Base-by-base conservation (phyloP, 1,139 yeast species). In the Hyphopichia pseudoburtonii region DNA sequence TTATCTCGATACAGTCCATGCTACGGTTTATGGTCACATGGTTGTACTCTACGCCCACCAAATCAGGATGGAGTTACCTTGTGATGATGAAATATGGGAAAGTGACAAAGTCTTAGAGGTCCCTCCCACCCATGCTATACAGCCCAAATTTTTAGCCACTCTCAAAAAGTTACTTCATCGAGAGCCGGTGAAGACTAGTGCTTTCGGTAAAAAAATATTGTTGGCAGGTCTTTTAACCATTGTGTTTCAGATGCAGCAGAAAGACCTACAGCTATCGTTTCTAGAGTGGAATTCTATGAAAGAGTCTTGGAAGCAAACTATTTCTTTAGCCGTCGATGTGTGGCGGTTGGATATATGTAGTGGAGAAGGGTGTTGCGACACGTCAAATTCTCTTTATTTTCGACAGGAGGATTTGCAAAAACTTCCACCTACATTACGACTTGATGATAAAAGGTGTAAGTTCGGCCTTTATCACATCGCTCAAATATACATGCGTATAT, bases 241-340 rank as follows among this genome's bases (percentile, higher is more conserved):
- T 9, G 73, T 82, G 72, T 76, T 76, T 44, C 89, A 83, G 56
- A 78, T 84, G 75, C 87, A 82, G 51, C 89, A 84, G 52, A 67
- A 80, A 23, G 89, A 80, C 50, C 54, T 76, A 28, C 86, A 77
- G 52, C 64, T 70, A 10, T 63, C 54, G 42, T 62, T 51, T 48
- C 56, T 57, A 14, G 40, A 38, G 5, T 34, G 38, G 36, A 25
- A 36, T 14, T 34, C 34, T 9, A 34, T 34, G 30, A 39, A 39
- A 23, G 32, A 33, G 16, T 29, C 37, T 11, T 41, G 41, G 40
- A 72, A 80, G 47, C 83, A 81, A 34, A 68, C 80, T 10, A 62
- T 82, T 17, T 74, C 82, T 0, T 70, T 78, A 24, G 85, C 86
- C 3, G 73, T 78, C 44, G 80, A 79, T 49, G 77, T 70, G 30